phyloP scores from a whole-genome alignment of 805 yeast species.

The Yarrowia sp. region DNA sequence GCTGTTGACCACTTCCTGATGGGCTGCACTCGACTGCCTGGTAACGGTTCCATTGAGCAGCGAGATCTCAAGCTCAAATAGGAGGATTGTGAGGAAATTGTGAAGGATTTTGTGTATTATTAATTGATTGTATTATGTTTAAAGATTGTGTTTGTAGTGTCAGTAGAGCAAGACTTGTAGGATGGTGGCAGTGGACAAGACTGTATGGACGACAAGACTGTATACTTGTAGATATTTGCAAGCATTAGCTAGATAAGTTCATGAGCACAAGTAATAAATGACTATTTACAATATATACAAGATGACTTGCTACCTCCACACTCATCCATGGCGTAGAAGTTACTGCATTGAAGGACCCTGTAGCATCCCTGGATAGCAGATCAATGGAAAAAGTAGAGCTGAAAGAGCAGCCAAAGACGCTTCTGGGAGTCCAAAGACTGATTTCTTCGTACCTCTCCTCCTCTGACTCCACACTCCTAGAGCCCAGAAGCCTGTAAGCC shows the following conservation, averaged over 20 bases:
- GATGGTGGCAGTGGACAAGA: no score
- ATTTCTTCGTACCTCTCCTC: background rate
- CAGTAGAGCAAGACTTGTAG: no score
- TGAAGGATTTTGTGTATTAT: slow-evolving; percentile 21
- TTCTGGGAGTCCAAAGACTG: background rate
- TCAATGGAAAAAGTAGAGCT: background rate
- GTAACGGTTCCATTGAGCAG: slow-evolving; percentile 89
- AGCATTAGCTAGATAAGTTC: no score
- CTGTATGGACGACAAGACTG: no score
- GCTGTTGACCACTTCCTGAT: slow-evolving; percentile 82
- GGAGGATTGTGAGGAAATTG: background rate
- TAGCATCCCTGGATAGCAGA: background rate
- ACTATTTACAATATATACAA: no score
- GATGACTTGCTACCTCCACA: no score
- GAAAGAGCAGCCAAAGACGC: background rate
- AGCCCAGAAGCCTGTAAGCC: background rate
- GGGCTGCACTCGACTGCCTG: slow-evolving; percentile 85
- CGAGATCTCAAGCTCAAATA: slow-evolving; percentile 59
- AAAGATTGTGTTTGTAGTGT: background rate
- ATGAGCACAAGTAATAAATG: no score
- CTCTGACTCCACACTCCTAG: background rate
- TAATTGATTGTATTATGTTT: slow-evolving; percentile 13
- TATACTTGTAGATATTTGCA: no score
- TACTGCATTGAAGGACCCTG: no score
- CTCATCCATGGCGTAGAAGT: no score